Percentiles rank a stretch among this genome's conserved stretches.
Evolutionary conservation across 2,329 filamentous ascomycete species (phyloP).

Genomic region (Diaporthe sp.): DNA sequence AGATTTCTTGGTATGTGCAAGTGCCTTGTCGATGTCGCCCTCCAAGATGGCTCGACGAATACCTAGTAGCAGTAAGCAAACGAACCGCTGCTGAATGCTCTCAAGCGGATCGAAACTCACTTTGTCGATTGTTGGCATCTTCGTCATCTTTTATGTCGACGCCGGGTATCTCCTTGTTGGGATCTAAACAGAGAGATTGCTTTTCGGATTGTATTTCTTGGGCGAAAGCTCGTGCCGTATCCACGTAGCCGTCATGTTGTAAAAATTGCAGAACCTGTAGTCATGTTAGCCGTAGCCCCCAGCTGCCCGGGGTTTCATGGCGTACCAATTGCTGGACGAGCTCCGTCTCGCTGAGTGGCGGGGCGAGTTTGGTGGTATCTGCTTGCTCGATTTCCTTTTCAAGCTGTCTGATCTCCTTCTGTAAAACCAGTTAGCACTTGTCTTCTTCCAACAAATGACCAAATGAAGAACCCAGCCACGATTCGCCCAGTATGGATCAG

Average conservation of each 20-base stretch:
- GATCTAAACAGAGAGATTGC: slow-evolving; percentile 71
- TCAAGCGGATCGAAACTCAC: slow-evolving; percentile 61
- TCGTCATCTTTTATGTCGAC: slow-evolving; percentile 82
- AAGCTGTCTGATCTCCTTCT: slow-evolving; percentile 71
- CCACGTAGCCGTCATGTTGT: slow-evolving; percentile 94
- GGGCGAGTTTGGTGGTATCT: slow-evolving; percentile 68
- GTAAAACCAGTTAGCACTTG: slow-evolving; percentile 31
- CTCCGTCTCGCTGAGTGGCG: slow-evolving; percentile 76
- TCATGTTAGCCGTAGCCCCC: slow-evolving; percentile 31
- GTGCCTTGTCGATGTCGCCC: slow-evolving; percentile 89
- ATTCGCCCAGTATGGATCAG: slow-evolving; percentile 30
- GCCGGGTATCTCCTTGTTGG: slow-evolving; percentile 61
- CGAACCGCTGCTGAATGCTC: not conserved
- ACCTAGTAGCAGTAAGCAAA: slow-evolving; percentile 58
- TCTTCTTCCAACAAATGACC: slow-evolving; percentile 30
- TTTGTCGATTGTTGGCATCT: slow-evolving; percentile 87
- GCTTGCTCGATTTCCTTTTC: slow-evolving; percentile 68
- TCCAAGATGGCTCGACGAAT: slow-evolving; percentile 90
- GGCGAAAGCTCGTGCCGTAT: slow-evolving; percentile 89
- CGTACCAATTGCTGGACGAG: slow-evolving; percentile 83
- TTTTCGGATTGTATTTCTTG: slow-evolving; percentile 82
- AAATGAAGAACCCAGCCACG: slow-evolving; percentile 34
- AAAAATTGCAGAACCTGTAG: slow-evolving; percentile 80
- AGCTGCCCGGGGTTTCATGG: not conserved
- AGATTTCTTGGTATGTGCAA: slow-evolving; percentile 81